Percentiles rank a stretch among this genome's conserved stretches.
Evolutionary conservation across 371 early-diverging fungal genomes (phyloP).

Genomic region (Rhizopus stolonifer): DNA sequence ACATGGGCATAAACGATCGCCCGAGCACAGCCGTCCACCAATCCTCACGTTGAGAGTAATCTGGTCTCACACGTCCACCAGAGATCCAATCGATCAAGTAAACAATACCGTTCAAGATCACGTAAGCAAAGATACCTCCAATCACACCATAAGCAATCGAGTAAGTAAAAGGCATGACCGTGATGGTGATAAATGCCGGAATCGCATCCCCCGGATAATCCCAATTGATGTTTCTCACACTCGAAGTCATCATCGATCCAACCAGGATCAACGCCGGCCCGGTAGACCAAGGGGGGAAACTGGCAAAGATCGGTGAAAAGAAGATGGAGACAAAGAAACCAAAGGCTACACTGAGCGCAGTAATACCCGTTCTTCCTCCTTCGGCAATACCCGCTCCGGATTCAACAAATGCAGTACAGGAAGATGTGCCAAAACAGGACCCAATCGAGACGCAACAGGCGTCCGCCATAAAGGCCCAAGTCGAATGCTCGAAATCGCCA

Average conservation of each 20-base stretch:
- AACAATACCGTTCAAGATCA: slow-evolving; percentile 57
- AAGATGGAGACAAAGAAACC: slow-evolving; percentile 76
- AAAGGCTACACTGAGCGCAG: slow-evolving; percentile 63
- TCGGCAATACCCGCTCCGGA: slow-evolving; percentile 81
- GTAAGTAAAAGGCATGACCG: slow-evolving; percentile 77
- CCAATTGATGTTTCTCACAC: slow-evolving; percentile 73
- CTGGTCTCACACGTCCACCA: slow-evolving; percentile 50
- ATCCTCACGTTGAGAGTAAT: slow-evolving; percentile 44
- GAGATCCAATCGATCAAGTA: slow-evolving; percentile 47
- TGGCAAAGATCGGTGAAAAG: slow-evolving; percentile 82
- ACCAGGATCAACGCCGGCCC: slow-evolving; percentile 77
- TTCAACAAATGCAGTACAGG: slow-evolving; percentile 77
- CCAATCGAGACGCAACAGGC: slow-evolving; percentile 68
- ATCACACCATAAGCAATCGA: slow-evolving; percentile 73
- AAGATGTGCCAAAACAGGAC: slow-evolving; percentile 70
- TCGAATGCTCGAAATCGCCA: slow-evolving; percentile 78
- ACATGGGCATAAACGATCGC: slow-evolving; percentile 33
- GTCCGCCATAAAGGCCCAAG: slow-evolving; percentile 71
- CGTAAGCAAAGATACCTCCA: slow-evolving; percentile 61
- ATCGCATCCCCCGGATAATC: slow-evolving; percentile 73
- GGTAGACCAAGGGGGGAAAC: slow-evolving; percentile 83
- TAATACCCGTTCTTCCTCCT: slow-evolving; percentile 79
- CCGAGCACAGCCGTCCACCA: slow-evolving; percentile 45
- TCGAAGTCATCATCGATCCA: slow-evolving; percentile 76
- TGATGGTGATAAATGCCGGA: slow-evolving; percentile 75